Conservation (phyloP, 1,284 basidiomycete species). For the Pyrrhoderma noxium region DNA sequence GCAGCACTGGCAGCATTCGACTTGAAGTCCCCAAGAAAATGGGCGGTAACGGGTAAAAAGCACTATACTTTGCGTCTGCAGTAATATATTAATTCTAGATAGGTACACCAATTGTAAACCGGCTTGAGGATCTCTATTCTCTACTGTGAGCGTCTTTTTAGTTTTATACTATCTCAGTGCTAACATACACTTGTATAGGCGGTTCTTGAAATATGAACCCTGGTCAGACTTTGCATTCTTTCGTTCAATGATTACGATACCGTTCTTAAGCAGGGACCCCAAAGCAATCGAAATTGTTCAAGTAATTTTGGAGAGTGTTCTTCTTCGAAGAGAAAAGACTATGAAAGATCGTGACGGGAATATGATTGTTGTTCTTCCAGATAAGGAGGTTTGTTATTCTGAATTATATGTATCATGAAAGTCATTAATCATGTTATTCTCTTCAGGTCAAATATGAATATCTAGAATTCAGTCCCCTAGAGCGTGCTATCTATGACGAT, state of each 20-base stretch:
- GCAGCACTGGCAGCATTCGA: constrained; percentile 89
- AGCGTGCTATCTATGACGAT: constrained; percentile 77
- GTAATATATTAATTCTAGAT: background rate
- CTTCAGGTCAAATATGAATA: constrained; percentile 63
- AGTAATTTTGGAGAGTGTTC: constrained; percentile 81
- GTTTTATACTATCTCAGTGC: background rate
- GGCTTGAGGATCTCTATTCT: constrained; percentile 88
- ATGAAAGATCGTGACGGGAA: constrained; percentile 88
- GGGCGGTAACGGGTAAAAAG: constrained; percentile 76
- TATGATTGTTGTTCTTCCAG: constrained; percentile 82
- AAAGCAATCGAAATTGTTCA: constrained; percentile 92
- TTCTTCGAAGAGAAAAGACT: constrained; percentile 91
- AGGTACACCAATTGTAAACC: constrained; percentile 95
- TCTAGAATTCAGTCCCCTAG: constrained; percentile 69
- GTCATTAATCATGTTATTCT: too few relatives aligned
- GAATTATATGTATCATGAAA: too few relatives aligned
- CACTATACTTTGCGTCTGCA: background rate
- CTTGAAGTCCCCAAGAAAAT: constrained; percentile 72
- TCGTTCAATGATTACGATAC: constrained; percentile 84
- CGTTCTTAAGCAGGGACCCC: constrained; percentile 80
- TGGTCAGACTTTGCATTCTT: constrained; percentile 90
- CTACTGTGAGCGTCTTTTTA: constrained; percentile 50
- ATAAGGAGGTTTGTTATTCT: constrained; percentile 57
- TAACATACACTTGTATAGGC: constrained; percentile 37
- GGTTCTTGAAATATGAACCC: constrained; percentile 85